Percentiles rank a stretch among this genome's conserved stretches.
These are phyloP conservation scores for Cenchrus americanus DNA, from an alignment of 176 grass and related monocot genomes.

Conservation along the genomic window DNA sequence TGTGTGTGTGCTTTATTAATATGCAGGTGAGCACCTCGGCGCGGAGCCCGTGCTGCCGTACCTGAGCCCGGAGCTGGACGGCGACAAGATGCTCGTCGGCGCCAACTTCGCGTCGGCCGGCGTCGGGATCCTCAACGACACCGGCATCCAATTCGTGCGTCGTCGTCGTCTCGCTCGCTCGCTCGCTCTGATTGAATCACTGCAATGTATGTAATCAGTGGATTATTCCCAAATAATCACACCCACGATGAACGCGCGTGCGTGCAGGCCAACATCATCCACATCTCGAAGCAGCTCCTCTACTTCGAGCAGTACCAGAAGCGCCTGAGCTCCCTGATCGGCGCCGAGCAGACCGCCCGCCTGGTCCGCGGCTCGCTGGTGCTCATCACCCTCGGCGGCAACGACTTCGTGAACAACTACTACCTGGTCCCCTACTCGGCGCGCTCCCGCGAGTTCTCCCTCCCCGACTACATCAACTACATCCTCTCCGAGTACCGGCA, in stretches of 20 bases:
- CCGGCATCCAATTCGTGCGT: slow-evolving; percentile 74
- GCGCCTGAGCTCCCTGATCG: slow-evolving; percentile 57
- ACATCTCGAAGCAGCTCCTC: slow-evolving; percentile 63
- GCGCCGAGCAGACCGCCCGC: slow-evolving; percentile 21
- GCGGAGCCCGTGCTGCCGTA: slow-evolving; percentile 69
- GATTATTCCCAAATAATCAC: too few species aligned
- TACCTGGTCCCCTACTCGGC: slow-evolving; percentile 84
- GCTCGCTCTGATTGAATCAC: too few species aligned
- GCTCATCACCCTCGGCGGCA: slow-evolving; percentile 86
- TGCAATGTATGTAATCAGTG: too few species aligned
- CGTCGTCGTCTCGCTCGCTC: too few species aligned
- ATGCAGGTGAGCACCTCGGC: slow-evolving; percentile 77
- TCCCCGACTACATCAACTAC: slow-evolving; percentile 75
- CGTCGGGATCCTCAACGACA: slow-evolving; percentile 94
- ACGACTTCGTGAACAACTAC: slow-evolving; percentile 99
- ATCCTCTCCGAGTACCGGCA: slow-evolving; percentile 77
- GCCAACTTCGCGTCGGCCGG: slow-evolving; percentile 98
- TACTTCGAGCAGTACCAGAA: slow-evolving; percentile 91
- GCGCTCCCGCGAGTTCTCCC: slow-evolving; percentile 75
- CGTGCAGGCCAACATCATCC: slow-evolving; percentile 77
- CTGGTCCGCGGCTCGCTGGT: slow-evolving; percentile 59
- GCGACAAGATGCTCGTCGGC: slow-evolving; percentile 77
- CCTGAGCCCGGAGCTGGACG: slow-evolving; percentile 76
- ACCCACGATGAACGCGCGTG: too few species aligned
- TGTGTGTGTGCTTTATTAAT: background rate